These are phyloP conservation scores for Metschnikowia anglica DNA, from an alignment of 805 yeast species.

Conservation along the genomic window DNA sequence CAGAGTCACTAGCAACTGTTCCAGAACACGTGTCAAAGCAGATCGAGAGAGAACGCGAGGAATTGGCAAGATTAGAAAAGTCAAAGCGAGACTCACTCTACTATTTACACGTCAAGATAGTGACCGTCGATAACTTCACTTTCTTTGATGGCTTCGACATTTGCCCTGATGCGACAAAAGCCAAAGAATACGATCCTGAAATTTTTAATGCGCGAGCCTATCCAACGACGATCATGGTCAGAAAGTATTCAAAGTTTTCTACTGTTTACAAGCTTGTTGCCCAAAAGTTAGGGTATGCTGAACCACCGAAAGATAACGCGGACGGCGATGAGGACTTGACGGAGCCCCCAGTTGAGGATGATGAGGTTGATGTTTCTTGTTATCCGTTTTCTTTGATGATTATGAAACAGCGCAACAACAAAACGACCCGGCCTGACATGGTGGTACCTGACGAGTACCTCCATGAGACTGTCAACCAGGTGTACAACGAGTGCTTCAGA, in stretches of 20 bases:
- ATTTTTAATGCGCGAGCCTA: constrained; percentile 47
- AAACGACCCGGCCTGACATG: constrained; percentile 62
- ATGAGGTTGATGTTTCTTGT: constrained; percentile 7
- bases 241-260: constrained; percentile 54
- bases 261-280: constrained; percentile 53
- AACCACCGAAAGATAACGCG: constrained; percentile 5
- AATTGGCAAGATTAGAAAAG: constrained; percentile 51
- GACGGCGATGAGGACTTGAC: constrained; percentile 5
- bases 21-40: constrained; percentile 70
- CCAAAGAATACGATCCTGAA: constrained; percentile 48
- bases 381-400: constrained; percentile 58
- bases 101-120: constrained; percentile 51
- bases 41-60: constrained; percentile 61
- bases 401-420: constrained; percentile 66
- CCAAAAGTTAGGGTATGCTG: constrained; percentile 36
- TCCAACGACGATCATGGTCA: constrained; percentile 51
- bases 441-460: constrained; percentile 28
- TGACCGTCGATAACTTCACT: constrained; percentile 52
- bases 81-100: constrained; percentile 63
- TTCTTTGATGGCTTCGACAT: constrained; percentile 73
- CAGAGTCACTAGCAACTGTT: constrained; percentile 41
- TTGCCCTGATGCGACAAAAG: constrained; percentile 57
- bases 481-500: constrained; percentile 47
- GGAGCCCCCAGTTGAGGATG: not conserved
- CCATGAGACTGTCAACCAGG: constrained; percentile 49